Percentiles rank a stretch among this genome's conserved stretches.
Evolutionary conservation across 805 yeast genomes (phyloP).

Genomic region (Candida dendrica): DNA sequence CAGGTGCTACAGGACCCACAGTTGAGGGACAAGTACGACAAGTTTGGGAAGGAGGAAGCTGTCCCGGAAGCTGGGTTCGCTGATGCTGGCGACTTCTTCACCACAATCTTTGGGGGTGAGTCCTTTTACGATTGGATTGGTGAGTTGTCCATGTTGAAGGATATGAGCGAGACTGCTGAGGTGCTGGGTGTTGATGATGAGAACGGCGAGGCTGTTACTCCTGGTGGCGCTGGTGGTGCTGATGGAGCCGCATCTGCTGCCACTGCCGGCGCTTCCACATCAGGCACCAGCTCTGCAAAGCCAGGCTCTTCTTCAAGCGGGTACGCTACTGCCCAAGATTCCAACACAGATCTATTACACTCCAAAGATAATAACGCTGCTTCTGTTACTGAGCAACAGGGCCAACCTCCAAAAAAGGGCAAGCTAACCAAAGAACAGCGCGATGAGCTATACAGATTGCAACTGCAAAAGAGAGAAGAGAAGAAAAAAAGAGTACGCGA

Average conservation of each 20-base stretch:
- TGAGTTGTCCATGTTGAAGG: conserved; percentile 62
- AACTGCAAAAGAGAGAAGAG: conserved; percentile 46
- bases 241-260: not conserved
- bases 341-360: conserved; percentile 21
- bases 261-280: not conserved
- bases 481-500: conserved; percentile 42
- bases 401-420: conserved; percentile 1
- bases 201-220: conserved; percentile 20
- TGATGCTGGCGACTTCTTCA: conserved; percentile 83
- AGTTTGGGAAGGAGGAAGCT: conserved; percentile 74
- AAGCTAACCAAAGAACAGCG: conserved; percentile 32
- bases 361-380: conserved; percentile 25
- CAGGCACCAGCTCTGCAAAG: conserved; percentile 5
- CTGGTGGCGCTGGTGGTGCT: conserved; percentile 20
- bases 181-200: conserved; percentile 30
- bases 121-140: conserved; percentile 76
- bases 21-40: conserved; percentile 69
- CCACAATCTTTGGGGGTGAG: conserved; percentile 79
- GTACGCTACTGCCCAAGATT: conserved; percentile 3
- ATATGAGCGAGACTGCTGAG: conserved; percentile 51
- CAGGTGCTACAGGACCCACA: conserved; percentile 72
- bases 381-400: conserved; percentile 12
- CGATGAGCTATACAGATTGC: conserved; percentile 43
- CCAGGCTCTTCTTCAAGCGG: not conserved
- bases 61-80: conserved; percentile 66